Conservation (phyloP, 2,329 filamentous ascomycete species). For the Nigrograna mackinnonii region DNA sequence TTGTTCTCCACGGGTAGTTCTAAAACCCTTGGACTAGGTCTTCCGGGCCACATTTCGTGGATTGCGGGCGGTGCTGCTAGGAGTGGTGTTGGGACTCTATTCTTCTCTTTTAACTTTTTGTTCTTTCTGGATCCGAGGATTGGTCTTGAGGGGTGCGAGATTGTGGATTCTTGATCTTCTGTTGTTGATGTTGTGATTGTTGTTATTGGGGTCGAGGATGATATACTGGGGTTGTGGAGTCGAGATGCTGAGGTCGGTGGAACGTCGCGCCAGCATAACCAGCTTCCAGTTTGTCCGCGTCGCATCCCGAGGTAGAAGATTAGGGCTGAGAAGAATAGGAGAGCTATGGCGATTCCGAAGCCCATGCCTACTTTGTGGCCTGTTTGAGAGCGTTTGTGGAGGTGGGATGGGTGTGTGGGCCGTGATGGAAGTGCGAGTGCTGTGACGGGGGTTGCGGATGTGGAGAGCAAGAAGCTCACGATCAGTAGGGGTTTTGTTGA, state of each 20-base stretch:
- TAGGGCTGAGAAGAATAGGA: conserved; percentile 10
- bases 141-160: no score
- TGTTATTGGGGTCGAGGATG: no score
- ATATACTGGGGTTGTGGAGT: no score
- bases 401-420: neutral
- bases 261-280: conserved; percentile 6
- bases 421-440: neutral
- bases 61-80: no score
- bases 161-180: no score
- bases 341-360: conserved; percentile 12
- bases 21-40: no score
- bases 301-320: conserved; percentile 15
- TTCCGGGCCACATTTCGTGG: no score
- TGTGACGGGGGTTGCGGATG: neutral
- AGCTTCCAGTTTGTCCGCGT: conserved; percentile 9
- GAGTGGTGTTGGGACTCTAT: no score
- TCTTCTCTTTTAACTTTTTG: no score
- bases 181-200: no score
- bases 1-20: no score
- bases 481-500: neutral
- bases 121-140: no score
- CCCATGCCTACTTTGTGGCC: conserved; percentile 9
- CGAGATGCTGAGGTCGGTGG: neutral
- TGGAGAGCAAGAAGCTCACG: neutral
- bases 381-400: conserved; percentile 1